Evolutionary conservation across 2,329 filamentous ascomycete genomes (phyloP).

Genomic region (Piedraia hortae): DNA sequence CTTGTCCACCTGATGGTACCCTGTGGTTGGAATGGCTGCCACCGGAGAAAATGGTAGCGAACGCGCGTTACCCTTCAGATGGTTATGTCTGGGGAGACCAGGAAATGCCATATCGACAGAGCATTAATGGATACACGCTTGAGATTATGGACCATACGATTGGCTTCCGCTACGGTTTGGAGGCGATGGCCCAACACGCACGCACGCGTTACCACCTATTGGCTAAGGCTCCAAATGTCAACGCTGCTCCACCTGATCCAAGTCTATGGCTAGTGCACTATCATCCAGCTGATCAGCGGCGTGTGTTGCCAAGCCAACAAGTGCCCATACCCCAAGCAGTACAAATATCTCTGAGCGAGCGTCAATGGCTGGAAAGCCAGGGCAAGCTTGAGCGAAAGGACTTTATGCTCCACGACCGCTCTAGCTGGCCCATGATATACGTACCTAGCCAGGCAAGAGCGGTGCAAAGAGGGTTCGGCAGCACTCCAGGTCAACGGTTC

Average conservation of each 20-base stretch:
- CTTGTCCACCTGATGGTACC: constrained; percentile 54
- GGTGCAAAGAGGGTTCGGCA: constrained; percentile 2
- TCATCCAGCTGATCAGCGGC: constrained; percentile 42
- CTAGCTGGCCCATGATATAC: constrained; percentile 68
- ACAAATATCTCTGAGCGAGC: constrained; percentile 31
- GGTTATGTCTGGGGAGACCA: constrained; percentile 74
- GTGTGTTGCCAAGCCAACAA: constrained; percentile 41
- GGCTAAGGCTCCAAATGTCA: constrained; percentile 42
- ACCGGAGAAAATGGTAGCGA: constrained; percentile 36
- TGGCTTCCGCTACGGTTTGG: constrained; percentile 41
- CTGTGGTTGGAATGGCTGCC: constrained; percentile 79
- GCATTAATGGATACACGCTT: constrained; percentile 46
- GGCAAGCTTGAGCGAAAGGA: constrained; percentile 72
- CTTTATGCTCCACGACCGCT: constrained; percentile 74
- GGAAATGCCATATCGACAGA: constrained; percentile 50
- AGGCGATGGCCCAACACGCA: constrained; percentile 47
- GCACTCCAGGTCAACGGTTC: constrained; percentile 4
- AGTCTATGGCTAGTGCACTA: constrained; percentile 85
- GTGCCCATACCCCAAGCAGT: constrained; percentile 33
- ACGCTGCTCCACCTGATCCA: constrained; percentile 44
- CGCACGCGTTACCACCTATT: constrained; percentile 67
- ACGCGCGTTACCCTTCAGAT: constrained; percentile 59
- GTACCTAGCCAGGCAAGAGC: constrained; percentile 23
- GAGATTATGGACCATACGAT: constrained; percentile 65
- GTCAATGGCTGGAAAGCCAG: constrained; percentile 35